Percentiles rank a stretch among this genome's conserved stretches.
Evolutionary conservation across 352 stramenopile species (phyloP).

Genomic region (Globisporangium emineosum): DNA sequence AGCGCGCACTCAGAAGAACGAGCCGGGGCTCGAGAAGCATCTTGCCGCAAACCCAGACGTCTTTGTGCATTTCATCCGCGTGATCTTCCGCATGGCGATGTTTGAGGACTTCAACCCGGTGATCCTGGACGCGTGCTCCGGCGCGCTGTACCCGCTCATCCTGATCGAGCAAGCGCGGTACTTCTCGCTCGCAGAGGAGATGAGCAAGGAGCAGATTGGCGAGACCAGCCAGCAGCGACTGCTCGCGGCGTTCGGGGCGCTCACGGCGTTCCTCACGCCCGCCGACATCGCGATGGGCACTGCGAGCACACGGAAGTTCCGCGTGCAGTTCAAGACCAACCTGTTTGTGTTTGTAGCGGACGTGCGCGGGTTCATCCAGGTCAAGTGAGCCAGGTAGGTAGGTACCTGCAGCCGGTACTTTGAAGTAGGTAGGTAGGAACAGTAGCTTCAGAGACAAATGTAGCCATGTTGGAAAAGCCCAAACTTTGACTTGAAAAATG

Average conservation of each 20-base stretch:
- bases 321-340: conserved; percentile 76
- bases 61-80: conserved; percentile 70
- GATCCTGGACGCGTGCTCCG: conserved; percentile 68
- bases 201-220: conserved; percentile 54
- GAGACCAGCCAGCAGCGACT: conserved; percentile 47
- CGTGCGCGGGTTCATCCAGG: conserved; percentile 78
- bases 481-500: too few relatives aligned
- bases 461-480: background rate
- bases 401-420: too few relatives aligned
- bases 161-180: conserved; percentile 76
- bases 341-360: conserved; percentile 80
- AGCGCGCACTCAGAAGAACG: conserved; percentile 38
- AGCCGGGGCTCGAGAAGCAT: conserved; percentile 49
- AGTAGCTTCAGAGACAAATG: background rate
- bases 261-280: conserved; percentile 65
- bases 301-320: conserved; percentile 63
- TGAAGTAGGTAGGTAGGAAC: background rate
- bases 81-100: conserved; percentile 76
- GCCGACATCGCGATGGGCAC: conserved; percentile 60
- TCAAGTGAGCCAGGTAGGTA: conserved; percentile 47
- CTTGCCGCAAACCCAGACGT: conserved; percentile 46
- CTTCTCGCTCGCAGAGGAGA: conserved; percentile 59
- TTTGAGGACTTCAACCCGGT: conserved; percentile 78
- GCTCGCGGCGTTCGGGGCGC: conserved; percentile 52
- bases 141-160: conserved; percentile 77